Conservation (phyloP, 2,329 filamentous ascomycete species). For the Aspergillus unguis region DNA sequence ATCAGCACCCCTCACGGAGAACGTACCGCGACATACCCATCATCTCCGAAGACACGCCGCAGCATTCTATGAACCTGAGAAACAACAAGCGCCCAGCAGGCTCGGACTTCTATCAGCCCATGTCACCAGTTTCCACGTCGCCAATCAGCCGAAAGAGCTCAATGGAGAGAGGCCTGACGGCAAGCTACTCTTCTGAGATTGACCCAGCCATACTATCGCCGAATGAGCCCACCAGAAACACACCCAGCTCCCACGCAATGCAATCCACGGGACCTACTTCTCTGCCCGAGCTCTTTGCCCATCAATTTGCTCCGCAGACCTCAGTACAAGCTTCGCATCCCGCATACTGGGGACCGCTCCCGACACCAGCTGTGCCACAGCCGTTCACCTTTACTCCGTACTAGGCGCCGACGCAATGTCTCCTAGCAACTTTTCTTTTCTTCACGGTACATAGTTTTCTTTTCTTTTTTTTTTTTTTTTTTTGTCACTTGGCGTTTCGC, state of each 20-base stretch:
- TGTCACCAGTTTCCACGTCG: constrained; percentile 17
- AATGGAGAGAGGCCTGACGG: constrained; percentile 14
- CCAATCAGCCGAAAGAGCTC: constrained; percentile 19
- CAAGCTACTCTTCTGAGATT: constrained; percentile 17
- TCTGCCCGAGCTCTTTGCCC: constrained; percentile 19
- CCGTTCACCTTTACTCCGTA: no score
- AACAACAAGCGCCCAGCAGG: constrained; percentile 9
- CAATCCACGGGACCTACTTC: constrained; percentile 10
- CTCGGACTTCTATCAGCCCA: constrained; percentile 11
- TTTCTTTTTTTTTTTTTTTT: no score
- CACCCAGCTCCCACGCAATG: constrained; percentile 7
- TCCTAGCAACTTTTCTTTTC: no score
- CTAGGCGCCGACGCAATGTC: no score
- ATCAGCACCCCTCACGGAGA: constrained; percentile 1
- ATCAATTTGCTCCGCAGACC: constrained; percentile 14
- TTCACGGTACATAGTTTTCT: no score
- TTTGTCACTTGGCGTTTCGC: no score
- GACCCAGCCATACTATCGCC: constrained; percentile 14
- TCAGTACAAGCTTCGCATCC: neutral
- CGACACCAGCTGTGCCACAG: no score
- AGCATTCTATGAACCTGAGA: neutral
- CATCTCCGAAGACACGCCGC: neutral
- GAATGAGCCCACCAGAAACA: constrained; percentile 5
- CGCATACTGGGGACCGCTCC: no score
- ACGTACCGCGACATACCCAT: constrained; percentile 3